A percentile compares a stretch with the other conserved stretches of the same genome.
Conservation (phyloP, 2,329 filamentous ascomycete genomes). For the Penicillium brevicompactum region DNA sequence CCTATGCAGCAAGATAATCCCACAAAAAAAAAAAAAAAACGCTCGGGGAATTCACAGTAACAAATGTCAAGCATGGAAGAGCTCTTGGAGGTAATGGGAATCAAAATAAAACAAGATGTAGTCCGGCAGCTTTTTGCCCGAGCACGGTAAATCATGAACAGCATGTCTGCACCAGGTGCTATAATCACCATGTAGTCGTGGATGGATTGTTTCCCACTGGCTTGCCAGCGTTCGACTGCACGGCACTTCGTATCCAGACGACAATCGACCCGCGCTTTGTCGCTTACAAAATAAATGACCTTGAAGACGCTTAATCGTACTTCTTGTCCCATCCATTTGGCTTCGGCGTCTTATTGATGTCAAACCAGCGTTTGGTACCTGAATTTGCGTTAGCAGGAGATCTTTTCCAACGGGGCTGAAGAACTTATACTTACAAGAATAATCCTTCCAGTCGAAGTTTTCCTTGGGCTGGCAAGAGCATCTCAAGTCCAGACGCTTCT, state of each 20-base stretch:
- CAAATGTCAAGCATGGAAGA: slow-evolving; percentile 15
- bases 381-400: slow-evolving; percentile 11
- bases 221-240: slow-evolving; percentile 5
- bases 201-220: background rate
- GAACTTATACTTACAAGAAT: slow-evolving; percentile 73
- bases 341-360: slow-evolving; percentile 77
- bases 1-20: slow-evolving; percentile 16
- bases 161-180: background rate
- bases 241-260: slow-evolving; percentile 7
- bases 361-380: slow-evolving; percentile 86
- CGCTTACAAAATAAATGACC: slow-evolving; percentile 20
- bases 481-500: slow-evolving; percentile 78
- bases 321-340: slow-evolving; percentile 82
- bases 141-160: background rate
- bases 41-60: slow-evolving; percentile 20
- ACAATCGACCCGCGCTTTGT: slow-evolving; percentile 20
- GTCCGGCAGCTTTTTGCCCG: background rate
- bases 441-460: slow-evolving; percentile 99
- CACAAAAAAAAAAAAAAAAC: slow-evolving; percentile 9
- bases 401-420: background rate
- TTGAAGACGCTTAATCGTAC: slow-evolving; percentile 42
- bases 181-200: background rate
- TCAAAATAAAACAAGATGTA: slow-evolving; percentile 2
- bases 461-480: slow-evolving; percentile 95
- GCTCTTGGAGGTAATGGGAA: background rate